Evolutionary conservation across 2,329 filamentous ascomycete species (phyloP).

Genomic region (Fusarium tuaranense): DNA sequence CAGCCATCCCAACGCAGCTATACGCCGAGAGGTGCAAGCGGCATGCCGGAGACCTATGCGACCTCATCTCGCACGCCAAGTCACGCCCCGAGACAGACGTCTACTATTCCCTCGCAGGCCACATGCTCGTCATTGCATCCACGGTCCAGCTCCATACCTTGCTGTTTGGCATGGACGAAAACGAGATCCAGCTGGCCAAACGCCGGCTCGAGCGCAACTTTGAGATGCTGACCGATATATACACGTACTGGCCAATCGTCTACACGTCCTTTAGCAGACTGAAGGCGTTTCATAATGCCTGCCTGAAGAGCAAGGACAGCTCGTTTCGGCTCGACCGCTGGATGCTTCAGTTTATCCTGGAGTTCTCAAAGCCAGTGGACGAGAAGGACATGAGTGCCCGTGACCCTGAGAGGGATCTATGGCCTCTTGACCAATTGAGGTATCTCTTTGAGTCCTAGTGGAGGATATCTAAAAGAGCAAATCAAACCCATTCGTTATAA

Average conservation of each 20-base stretch:
- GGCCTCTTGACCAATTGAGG: not conserved
- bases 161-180: conserved; percentile 53
- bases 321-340: conserved; percentile 13
- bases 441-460: not conserved
- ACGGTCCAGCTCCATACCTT: conserved; percentile 60
- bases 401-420: not conserved
- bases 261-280: conserved; percentile 4
- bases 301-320: not conserved
- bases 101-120: conserved; percentile 55
- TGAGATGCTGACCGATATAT: conserved; percentile 53
- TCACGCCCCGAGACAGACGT: conserved; percentile 53
- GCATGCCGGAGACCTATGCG: conserved; percentile 53
- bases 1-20: not conserved
- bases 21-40: conserved; percentile 40
- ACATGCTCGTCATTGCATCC: conserved; percentile 60
- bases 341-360: conserved; percentile 21
- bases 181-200: conserved; percentile 47
- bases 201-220: conserved; percentile 57
- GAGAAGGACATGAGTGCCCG: not conserved
- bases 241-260: conserved; percentile 53
- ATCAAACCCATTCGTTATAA: too few relatives aligned
- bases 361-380: conserved; percentile 1
- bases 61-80: conserved; percentile 54
- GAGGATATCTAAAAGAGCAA: not conserved
- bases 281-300: conserved; percentile 17